Evolutionary conservation across 352 stramenopile species (phyloP).

Genomic region (Phytopythium mirpurense): DNA sequence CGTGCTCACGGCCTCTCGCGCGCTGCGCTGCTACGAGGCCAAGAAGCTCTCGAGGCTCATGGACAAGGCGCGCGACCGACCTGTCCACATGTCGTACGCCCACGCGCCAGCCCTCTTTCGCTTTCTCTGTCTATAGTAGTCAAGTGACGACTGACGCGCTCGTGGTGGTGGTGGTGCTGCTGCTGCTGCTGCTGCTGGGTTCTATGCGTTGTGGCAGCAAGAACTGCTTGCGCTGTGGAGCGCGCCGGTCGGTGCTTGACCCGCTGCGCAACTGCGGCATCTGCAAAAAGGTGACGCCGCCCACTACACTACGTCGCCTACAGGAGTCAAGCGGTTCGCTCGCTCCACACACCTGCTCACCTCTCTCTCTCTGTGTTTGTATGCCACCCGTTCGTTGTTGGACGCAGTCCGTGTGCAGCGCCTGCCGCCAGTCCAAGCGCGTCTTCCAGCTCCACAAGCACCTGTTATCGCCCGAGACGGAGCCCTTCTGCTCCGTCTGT

Average conservation of each 20-base stretch:
- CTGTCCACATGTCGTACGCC: conserved; percentile 21
- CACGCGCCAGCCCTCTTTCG: neutral
- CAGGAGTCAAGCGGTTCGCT: too few relatives aligned
- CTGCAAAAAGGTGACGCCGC: conserved; percentile 30
- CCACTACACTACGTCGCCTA: too few relatives aligned
- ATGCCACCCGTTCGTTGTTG: neutral
- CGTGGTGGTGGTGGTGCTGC: too few relatives aligned
- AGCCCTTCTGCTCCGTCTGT: conserved; percentile 42
- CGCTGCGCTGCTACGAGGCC: conserved; percentile 27
- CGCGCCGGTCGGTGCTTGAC: conserved; percentile 22
- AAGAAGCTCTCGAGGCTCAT: conserved; percentile 35
- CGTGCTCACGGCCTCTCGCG: conserved; percentile 30
- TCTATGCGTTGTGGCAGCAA: conserved; percentile 18
- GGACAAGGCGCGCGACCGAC: conserved; percentile 23
- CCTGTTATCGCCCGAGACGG: conserved; percentile 22
- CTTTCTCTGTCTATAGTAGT: too few relatives aligned
- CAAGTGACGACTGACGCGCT: too few relatives aligned
- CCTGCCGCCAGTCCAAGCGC: conserved; percentile 24
- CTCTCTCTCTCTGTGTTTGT: too few relatives aligned
- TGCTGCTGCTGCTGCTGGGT: too few relatives aligned
- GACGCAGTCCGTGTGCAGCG: conserved; percentile 24
- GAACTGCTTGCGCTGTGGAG: conserved; percentile 37
- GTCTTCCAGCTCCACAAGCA: conserved; percentile 30
- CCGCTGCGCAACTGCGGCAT: conserved; percentile 31
- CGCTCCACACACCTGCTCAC: too few relatives aligned